Base-by-base conservation (phyloP, 768 basidiomycete genomes). In the Hypsizygus marmoreus region DNA sequence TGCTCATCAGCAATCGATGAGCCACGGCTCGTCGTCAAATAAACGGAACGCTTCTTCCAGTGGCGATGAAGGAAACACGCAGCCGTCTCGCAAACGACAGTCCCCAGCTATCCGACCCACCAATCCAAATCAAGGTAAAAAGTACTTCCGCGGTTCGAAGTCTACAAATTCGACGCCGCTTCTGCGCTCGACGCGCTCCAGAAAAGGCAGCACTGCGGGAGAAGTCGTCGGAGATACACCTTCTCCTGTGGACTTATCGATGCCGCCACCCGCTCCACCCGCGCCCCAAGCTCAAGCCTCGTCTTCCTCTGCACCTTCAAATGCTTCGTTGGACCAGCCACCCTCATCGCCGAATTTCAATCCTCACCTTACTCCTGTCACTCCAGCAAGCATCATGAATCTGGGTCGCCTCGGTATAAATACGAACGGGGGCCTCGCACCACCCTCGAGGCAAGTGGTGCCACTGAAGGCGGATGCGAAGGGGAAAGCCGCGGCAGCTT, bases 351-450 rank as follows among this genome's bases (percentile, higher is more conserved):
- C 53, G 14, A 45, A 53, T 11, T 42, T 57, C 16, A 56, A 57
- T 20, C 51, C 52, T 2, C 74, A 71, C 49, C 62, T 83, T 50
- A 80, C 73, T 4, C 95, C 95, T 5, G 91, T 92, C 33, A 97
- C 95, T 0, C 95, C 95, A 0, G 88, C 91, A 0, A 89, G 83
- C 47, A 87, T 97, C 59, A 91, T 97, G 90, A 95, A 95, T 53
- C 74, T 98, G 6, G 84, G 85, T 3, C 69, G 78, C 28, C 63
- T 86, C 2, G 80, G 83, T 4, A 68, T 79, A 40, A 72, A 76
- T 37, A 79, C 67, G 49, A 57, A 30, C 17, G 48, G 35, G 36
- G 63, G 72, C 22, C 62, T 75, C 26, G 61, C 72, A 4, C 73
- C 72, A 31, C 54, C 63, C 3, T 41, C 45, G 23, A 19, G 57